Percentiles rank a stretch among this genome's conserved stretches.
Conservation (phyloP, 768 basidiomycete genomes). For the Podaxis pistillaris region DNA sequence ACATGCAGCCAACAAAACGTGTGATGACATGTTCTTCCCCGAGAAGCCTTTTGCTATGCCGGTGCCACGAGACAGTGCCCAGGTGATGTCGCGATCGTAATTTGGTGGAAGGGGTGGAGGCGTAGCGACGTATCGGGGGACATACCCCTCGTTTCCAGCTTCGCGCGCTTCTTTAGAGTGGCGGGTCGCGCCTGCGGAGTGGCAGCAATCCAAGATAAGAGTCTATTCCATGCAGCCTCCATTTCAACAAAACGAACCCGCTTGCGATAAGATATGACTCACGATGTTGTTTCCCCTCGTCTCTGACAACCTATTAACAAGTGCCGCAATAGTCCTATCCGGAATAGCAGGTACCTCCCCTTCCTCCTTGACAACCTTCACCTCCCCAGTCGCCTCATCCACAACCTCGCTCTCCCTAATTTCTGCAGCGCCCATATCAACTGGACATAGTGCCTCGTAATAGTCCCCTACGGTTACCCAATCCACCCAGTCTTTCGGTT, state of each 20-base stretch:
- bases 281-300: constrained; percentile 44
- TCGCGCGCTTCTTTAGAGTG: background rate
- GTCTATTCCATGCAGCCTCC: constrained; percentile 26
- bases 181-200: constrained; percentile 37
- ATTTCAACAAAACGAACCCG: too few relatives aligned
- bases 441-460: constrained; percentile 35
- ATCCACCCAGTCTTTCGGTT: constrained; percentile 28
- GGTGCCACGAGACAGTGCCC: constrained; percentile 16
- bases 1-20: constrained; percentile 44
- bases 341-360: constrained; percentile 33
- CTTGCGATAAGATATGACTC: background rate
- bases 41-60: constrained; percentile 20
- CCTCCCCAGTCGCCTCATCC: background rate
- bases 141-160: constrained; percentile 11
- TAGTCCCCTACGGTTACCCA: constrained; percentile 25
- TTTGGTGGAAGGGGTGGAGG: constrained; percentile 24
- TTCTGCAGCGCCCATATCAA: constrained; percentile 24
- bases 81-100: constrained; percentile 26
- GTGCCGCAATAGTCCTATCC: constrained; percentile 38
- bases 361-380: background rate
- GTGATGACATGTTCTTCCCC: constrained; percentile 30
- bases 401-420: background rate
- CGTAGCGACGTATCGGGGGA: constrained; percentile 24
- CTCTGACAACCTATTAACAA: constrained; percentile 36
- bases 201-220: constrained; percentile 46